Conservation (phyloP, 495 filamentous ascomycete species). For the Aspergillus cristatus region DNA sequence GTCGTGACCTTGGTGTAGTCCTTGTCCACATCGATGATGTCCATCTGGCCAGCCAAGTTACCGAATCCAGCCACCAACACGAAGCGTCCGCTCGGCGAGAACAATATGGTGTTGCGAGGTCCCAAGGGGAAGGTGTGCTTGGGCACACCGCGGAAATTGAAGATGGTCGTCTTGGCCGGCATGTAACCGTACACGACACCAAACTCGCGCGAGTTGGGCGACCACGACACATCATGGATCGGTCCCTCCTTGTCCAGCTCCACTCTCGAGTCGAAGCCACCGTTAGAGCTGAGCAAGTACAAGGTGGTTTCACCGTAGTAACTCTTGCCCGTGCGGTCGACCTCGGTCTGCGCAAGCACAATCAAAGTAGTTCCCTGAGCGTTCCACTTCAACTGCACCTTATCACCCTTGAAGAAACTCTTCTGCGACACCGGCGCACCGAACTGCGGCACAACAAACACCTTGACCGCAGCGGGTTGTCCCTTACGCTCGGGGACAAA, state of each 20-base stretch:
- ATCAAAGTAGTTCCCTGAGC: slow-evolving; percentile 78
- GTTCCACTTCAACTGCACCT: slow-evolving; percentile 98
- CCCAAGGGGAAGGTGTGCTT: slow-evolving; percentile 73
- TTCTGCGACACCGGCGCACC: slow-evolving; percentile 77
- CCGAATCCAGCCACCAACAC: slow-evolving; percentile 93
- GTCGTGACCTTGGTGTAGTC: slow-evolving; percentile 85
- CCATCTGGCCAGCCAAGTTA: slow-evolving; percentile 94
- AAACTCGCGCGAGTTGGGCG: slow-evolving; percentile 91
- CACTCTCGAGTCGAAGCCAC: slow-evolving; percentile 84
- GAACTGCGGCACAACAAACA: slow-evolving; percentile 87
- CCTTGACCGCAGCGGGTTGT: slow-evolving; percentile 84
- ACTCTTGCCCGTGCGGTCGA: slow-evolving; percentile 95
- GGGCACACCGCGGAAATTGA: slow-evolving; percentile 74
- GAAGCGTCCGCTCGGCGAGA: slow-evolving; percentile 89
- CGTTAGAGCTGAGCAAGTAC: slow-evolving; percentile 87
- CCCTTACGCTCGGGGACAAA: slow-evolving; percentile 96
- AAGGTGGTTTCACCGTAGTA: slow-evolving; percentile 98
- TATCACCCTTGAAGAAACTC: slow-evolving; percentile 98
- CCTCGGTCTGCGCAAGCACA: slow-evolving; percentile 94
- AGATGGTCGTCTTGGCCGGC: slow-evolving; percentile 95
- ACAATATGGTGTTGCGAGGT: slow-evolving; percentile 89
- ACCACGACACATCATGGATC: slow-evolving; percentile 98
- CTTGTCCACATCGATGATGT: slow-evolving; percentile 91
- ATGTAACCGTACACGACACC: slow-evolving; percentile 96
- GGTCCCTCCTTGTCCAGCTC: slow-evolving; percentile 96